Base-by-base conservation (phyloP, 2,329 filamentous ascomycete species). In the Aspergillus caelatus region DNA sequence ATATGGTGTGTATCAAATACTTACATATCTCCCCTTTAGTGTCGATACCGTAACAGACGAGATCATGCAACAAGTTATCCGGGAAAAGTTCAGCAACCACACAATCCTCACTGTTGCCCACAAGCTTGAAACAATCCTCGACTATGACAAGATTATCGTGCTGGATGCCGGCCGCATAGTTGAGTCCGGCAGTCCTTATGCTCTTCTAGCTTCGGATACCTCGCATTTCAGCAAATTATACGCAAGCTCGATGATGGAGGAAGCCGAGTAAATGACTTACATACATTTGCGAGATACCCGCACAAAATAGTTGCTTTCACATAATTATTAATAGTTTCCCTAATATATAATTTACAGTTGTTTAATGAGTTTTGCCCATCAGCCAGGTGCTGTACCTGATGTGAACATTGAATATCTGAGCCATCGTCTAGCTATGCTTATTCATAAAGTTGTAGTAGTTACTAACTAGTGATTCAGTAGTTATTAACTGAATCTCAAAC, bases 81-180 rank as follows among this genome's bases (percentile, higher is more conserved):
- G 85, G 3, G 77, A 82, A 54, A 79, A 81, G 34, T 88, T 89
- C 70, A 72, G 74, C 2, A 78, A 77, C 4, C 84, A 86, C 64
- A 91, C 89, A 0, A 84, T 91, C 60, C 79, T 88, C 57, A 80
- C 83, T 0, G 83, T 88, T 2, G 84, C 85, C 6, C 85, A 88
- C 73, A 84, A 85, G 32, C 77, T 88, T 48, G 81, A 85, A 43
- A 78, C 76, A 0, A 78, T 79, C 52, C 72, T 79, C 3, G 77
- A 79, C 63, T 79, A 74, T 57, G 77, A 80, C 63, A 76, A 74
- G 48, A 70, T 79, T 32, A 70, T 77, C 11, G 72, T 80, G 32
- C 69, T 79, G 12, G 77, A 79, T 14, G 71, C 68, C 8, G 77
- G 78, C 26, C 70, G 68, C 28, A 60, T 80, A 36, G 67, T 79